Evolutionary conservation across 495 filamentous ascomycete species (phyloP).

Genomic region (Podospora anserina): DNA sequence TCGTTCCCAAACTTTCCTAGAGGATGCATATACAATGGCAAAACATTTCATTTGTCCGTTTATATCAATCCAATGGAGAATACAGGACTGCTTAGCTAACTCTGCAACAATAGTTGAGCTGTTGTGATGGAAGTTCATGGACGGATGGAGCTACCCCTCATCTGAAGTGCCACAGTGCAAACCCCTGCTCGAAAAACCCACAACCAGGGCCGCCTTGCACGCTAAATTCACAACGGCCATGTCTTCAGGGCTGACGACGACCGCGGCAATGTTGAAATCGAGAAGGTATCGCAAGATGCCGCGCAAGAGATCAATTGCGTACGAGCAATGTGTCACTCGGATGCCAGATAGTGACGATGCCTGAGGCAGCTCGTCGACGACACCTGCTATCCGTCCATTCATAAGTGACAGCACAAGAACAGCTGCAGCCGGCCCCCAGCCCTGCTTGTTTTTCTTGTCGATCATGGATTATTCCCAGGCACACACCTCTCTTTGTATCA

Average conservation of each 20-base stretch:
- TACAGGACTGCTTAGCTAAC: background rate
- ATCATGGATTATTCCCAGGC: constrained; percentile 20
- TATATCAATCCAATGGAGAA: background rate
- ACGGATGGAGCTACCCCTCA: constrained; percentile 8
- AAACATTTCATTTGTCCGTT: background rate
- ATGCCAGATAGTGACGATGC: background rate
- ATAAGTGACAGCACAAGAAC: background rate
- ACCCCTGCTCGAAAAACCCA: background rate
- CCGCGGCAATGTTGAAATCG: background rate
- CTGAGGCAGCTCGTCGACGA: constrained; percentile 5
- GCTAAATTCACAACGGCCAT: constrained; percentile 10
- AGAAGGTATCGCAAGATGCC: constrained; percentile 3
- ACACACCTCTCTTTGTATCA: constrained; percentile 16
- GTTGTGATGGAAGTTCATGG: background rate
- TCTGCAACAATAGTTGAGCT: background rate
- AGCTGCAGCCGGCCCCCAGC: constrained; percentile 13
- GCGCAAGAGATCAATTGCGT: constrained; percentile 1
- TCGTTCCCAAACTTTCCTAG: background rate
- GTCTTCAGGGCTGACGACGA: constrained; percentile 2
- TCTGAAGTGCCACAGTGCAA: background rate
- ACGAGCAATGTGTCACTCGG: background rate
- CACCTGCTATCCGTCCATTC: background rate
- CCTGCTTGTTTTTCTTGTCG: constrained; percentile 27
- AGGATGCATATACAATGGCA: background rate
- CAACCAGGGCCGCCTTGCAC: background rate